phyloP scores from a whole-genome alignment of 257 asterid species.

The Coffea canephora region DNA sequence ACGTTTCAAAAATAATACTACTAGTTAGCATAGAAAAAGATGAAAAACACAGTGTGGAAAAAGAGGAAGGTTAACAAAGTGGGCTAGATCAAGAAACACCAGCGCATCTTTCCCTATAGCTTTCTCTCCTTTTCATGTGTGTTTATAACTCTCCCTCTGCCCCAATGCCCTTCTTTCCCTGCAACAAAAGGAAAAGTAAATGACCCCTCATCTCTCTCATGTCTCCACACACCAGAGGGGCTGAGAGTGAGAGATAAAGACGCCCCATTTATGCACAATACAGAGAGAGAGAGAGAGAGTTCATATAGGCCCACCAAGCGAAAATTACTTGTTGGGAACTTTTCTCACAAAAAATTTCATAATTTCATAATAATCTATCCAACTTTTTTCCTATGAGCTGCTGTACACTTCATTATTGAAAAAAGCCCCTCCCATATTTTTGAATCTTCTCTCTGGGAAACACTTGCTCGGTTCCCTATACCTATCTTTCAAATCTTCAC shows the following conservation, averaged over 20 bases:
- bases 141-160: slow-evolving; percentile 26
- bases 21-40: neutral
- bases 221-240: slow-evolving; percentile 12
- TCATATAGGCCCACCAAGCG: slow-evolving; percentile 10
- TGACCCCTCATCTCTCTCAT: slow-evolving; percentile 11
- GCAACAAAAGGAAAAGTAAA: slow-evolving; percentile 37
- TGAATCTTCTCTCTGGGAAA: slow-evolving; percentile 40
- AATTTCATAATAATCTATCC: slow-evolving; percentile 27
- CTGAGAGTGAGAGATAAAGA: slow-evolving; percentile 18
- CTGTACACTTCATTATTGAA: slow-evolving; percentile 76
- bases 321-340: slow-evolving; percentile 7
- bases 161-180: slow-evolving; percentile 34
- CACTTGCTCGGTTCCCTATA: slow-evolving; percentile 48
- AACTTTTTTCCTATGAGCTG: slow-evolving; percentile 46
- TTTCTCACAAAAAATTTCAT: slow-evolving; percentile 22
- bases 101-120: slow-evolving; percentile 44
- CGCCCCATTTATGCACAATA: slow-evolving; percentile 12
- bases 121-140: slow-evolving; percentile 81
- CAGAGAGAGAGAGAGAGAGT: slow-evolving; percentile 1
- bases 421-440: slow-evolving; percentile 39
- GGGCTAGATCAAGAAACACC: slow-evolving; percentile 38
- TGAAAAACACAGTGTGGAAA: slow-evolving; percentile 20
- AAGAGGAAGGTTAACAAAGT: slow-evolving; percentile 27
- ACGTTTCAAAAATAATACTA: neutral
- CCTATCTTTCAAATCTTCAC: slow-evolving; percentile 54